These are phyloP conservation scores for Lupinus albus DNA, from an alignment of 306 rosid genomes.

Conservation along the genomic window DNA sequence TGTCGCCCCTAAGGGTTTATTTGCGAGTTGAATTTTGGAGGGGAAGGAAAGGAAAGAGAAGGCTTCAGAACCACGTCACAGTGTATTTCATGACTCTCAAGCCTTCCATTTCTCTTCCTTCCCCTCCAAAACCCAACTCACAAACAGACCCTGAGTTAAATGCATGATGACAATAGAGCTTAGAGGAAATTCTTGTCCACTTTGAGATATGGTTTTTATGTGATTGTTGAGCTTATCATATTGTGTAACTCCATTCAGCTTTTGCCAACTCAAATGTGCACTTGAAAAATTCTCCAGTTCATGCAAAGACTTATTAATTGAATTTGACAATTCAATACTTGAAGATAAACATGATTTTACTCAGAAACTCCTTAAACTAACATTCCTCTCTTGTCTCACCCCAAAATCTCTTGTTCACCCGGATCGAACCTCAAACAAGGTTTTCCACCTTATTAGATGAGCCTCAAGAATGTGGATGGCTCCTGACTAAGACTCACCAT, in stretches of 20 bases:
- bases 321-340: constrained; percentile 1
- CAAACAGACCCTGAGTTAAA: neutral
- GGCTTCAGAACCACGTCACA: too few relatives aligned
- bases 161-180: neutral
- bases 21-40: too few relatives aligned
- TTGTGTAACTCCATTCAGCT: neutral
- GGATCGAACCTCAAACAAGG: constrained; percentile 5
- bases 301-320: neutral
- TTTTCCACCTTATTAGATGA: neutral
- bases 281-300: constrained; percentile 5
- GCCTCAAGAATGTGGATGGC: neutral
- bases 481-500: neutral
- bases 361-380: neutral
- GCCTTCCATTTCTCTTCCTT: too few relatives aligned
- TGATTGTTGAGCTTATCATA: neutral
- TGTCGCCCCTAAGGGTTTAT: too few relatives aligned
- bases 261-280: constrained; percentile 10
- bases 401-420: neutral
- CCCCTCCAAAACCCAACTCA: too few relatives aligned
- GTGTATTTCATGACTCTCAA: too few relatives aligned
- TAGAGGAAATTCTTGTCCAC: neutral
- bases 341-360: neutral
- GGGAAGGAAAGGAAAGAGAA: too few relatives aligned
- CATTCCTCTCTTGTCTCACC: neutral
- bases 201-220: neutral